Base-by-base conservation (phyloP, 1,139 yeast species). In the Protomyces pachydermus region DNA sequence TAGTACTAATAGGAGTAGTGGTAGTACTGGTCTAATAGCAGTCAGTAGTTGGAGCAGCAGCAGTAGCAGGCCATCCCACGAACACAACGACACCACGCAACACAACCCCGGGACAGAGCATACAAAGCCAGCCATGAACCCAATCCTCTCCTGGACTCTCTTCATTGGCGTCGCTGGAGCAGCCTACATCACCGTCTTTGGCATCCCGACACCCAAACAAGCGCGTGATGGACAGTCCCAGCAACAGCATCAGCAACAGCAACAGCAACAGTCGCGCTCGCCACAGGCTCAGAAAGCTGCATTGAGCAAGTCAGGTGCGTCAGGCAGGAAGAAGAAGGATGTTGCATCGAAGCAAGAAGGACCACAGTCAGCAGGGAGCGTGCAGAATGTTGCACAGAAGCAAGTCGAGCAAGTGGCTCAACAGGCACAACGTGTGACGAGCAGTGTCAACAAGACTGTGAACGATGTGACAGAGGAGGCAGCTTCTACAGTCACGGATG, bases 81-180 rank as follows among this genome's bases (percentile, higher is more conserved):
- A 46, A 23, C 14, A 14, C 14, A 12, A n/a, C 8, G 16, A 20
- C 51, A 14, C n/a, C 1, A 23, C n/a, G 51, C 51, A 23, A 12
- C 23, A 18, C 28, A 5, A 23, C 51, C 5, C 51, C 14, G 42
- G 6, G 6, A 5, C 32, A 28, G 32, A 28, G 32, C 32, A 28
- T 28, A 28, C 32, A 28, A 28, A 2, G 42, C 42, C 16, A 4
- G 42, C 42, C 25, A 57, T 57, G 55, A 3, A 50, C 37, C 61
- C 61, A 4, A 6, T 57, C 12, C 28, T 57, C 32, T 48, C 55
- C 61, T 57, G 61, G 61, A 32, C 50, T 2, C 46, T 57, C 35
- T 20, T 57, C 28, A 25, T 50, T 16, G 48, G 39, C 16, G 34
- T 25, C 54, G 50, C 38, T 8, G 48, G 50, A 12, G 45, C 37